Evolutionary conservation across 2,329 filamentous ascomycete species (phyloP), one percentile per base, ranked within the genome.

Genomic region (Venturiaceae sp.): DNA sequence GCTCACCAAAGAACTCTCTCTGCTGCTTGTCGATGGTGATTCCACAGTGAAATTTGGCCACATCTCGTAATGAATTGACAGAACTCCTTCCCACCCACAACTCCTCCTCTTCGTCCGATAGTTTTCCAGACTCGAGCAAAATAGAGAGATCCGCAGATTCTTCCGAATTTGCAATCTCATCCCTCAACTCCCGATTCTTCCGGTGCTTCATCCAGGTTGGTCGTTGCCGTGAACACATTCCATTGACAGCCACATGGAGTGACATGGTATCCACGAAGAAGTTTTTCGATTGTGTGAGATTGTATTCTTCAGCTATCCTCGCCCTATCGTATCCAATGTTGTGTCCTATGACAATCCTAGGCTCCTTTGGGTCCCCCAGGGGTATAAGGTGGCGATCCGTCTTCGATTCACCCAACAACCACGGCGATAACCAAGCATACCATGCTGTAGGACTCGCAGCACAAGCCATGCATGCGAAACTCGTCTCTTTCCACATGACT

Each of bases 241-340:
- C 94, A 69, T 99, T 99, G 26, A 96, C 92, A 2, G 95, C 95
- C 7, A 96, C 92, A 69, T 99, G 94, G 21, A 99, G 77, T 1
- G 92, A 97, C 94, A 99, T 99, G 32, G 94, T 99, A 70, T 99
- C 94, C 55, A 99, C 74, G 69, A 96, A 99, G 46, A 83, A 87
- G 64, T 91, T 97, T 39, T 84, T 83, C 1, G 90, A 87, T 70
- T 96, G 92, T 58, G 83, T 78, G 41, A 97, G 72, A 66, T 86
- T 81, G 69, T 99, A 99, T 70, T 99, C 94, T 69, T 99, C 94
- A 21, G 85, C 73, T 58, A 96, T 83, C 36, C 95, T 82, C 16
- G 92, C 92, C 26, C 94, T 82, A 69, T 99, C 94, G 69, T 95
- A 99, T 21, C 94, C 94, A 60, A 99, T 84, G 64, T 99, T 99